These are phyloP conservation scores for Phytophthora citrophthora DNA, from an alignment of 352 stramenopile species.

Conservation along the genomic window DNA sequence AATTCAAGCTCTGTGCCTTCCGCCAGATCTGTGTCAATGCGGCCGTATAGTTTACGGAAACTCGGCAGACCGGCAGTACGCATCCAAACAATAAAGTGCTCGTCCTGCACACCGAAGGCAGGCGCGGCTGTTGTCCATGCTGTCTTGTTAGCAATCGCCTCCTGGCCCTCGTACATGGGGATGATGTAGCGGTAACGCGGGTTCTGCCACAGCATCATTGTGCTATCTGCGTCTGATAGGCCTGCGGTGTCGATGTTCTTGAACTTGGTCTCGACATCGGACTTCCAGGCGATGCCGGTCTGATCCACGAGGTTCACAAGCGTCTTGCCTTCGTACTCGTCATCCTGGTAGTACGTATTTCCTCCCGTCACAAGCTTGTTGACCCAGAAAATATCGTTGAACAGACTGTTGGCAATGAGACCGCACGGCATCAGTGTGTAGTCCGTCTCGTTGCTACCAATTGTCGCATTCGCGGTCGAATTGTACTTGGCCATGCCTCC, in stretches of 20 bases:
- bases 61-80: constrained; percentile 95
- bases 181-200: constrained; percentile 83
- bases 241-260: constrained; percentile 86
- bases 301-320: constrained; percentile 93
- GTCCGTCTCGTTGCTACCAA: constrained; percentile 44
- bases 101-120: constrained; percentile 94
- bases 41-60: constrained; percentile 99
- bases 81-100: constrained; percentile 99
- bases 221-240: constrained; percentile 36
- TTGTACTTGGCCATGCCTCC: constrained; percentile 73
- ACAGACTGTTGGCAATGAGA: constrained; percentile 98
- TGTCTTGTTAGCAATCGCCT: constrained; percentile 74
- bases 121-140: constrained; percentile 71
- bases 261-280: constrained; percentile 96
- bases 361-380: constrained; percentile 65
- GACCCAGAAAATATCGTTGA: constrained; percentile 96
- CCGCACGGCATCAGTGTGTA: constrained; percentile 97
- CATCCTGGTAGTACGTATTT: constrained; percentile 68
- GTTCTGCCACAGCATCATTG: constrained; percentile 88
- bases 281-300: constrained; percentile 97
- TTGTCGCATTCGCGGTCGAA: constrained; percentile 50
- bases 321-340: constrained; percentile 54
- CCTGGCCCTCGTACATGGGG: constrained; percentile 64
- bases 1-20: constrained; percentile 93
- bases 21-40: constrained; percentile 94